A percentile compares a stretch with the other conserved stretches of the same genome.
These are phyloP conservation scores for Calonectria hawksworthii DNA, from an alignment of 2,329 filamentous ascomycete genomes.

Conservation along the genomic window DNA sequence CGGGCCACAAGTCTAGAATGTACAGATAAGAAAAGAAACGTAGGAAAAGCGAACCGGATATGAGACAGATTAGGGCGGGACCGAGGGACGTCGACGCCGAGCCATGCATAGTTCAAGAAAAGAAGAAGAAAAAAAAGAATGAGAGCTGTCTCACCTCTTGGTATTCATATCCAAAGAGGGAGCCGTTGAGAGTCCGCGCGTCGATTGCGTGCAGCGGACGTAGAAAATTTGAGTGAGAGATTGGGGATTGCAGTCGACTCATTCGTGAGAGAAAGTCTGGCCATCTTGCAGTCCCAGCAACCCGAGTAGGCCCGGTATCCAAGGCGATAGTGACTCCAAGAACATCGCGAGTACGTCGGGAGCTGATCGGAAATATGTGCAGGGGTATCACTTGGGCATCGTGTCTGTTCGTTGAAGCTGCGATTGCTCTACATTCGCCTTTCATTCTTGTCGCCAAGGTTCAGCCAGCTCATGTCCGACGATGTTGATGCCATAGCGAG, in stretches of 20 bases:
- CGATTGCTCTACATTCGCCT: slow-evolving; percentile 44
- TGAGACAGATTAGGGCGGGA: slow-evolving; percentile 51
- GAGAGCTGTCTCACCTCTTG: neutral
- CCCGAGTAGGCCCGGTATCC: neutral
- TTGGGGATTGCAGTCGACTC: slow-evolving; percentile 8
- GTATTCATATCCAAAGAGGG: neutral
- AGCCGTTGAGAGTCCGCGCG: slow-evolving; percentile 26
- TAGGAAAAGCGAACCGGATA: slow-evolving; percentile 44
- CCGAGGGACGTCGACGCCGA: slow-evolving; percentile 46
- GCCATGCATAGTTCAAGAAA: slow-evolving; percentile 43
- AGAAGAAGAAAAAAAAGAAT: slow-evolving; percentile 32
- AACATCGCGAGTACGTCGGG: slow-evolving; percentile 38
- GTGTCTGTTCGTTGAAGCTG: slow-evolving; percentile 34
- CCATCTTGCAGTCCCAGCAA: slow-evolving; percentile 12
- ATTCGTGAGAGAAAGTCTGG: slow-evolving; percentile 20
- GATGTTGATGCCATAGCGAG: slow-evolving; percentile 64
- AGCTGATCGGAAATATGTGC: slow-evolving; percentile 29
- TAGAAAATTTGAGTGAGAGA: slow-evolving; percentile 30
- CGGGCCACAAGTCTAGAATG: slow-evolving; percentile 52
- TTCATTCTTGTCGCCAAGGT: slow-evolving; percentile 74
- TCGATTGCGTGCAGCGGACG: neutral
- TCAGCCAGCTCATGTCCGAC: slow-evolving; percentile 85
- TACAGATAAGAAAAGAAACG: slow-evolving; percentile 46
- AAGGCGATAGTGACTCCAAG: slow-evolving; percentile 23
- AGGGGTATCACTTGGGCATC: slow-evolving; percentile 32